phyloP scores from a whole-genome alignment of 1,139 yeast genomes.

The Candida sanyaensis region DNA sequence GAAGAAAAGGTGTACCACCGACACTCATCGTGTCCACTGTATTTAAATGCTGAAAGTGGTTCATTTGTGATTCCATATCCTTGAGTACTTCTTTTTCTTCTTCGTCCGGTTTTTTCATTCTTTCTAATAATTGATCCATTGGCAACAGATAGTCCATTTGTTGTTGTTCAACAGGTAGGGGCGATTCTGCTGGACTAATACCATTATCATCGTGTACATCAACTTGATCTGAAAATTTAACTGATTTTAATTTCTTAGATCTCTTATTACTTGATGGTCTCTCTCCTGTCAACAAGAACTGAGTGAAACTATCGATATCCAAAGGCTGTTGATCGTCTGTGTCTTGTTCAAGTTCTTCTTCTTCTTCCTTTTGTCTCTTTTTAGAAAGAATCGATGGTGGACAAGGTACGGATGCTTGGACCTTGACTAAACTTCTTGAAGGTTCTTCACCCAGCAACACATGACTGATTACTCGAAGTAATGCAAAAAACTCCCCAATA shows the following conservation, averaged over 20 bases:
- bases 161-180: constrained; percentile 22
- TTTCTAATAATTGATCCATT: constrained; percentile 67
- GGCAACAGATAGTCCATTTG: constrained; percentile 62
- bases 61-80: constrained; percentile 68
- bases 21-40: constrained; percentile 67
- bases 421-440: constrained; percentile 48
- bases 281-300: constrained; percentile 72
- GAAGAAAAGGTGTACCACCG: constrained; percentile 53
- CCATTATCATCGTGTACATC: constrained; percentile 36
- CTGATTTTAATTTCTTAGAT: constrained; percentile 54
- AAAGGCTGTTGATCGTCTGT: constrained; percentile 36
- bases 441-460: constrained; percentile 50
- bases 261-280: constrained; percentile 48
- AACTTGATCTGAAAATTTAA: constrained; percentile 69
- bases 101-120: constrained; percentile 44
- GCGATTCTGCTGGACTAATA: constrained; percentile 26
- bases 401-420: constrained; percentile 60
- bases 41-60: constrained; percentile 62
- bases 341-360: constrained; percentile 27
- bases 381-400: constrained; percentile 69
- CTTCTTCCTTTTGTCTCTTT: constrained; percentile 50
- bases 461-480: constrained; percentile 65
- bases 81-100: constrained; percentile 61
- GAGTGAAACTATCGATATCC: constrained; percentile 75
- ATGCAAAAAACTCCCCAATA: constrained; percentile 76